Evolutionary conservation across 208 protist genomes (phyloP).

Genomic region (Trypanosoma avium): DNA sequence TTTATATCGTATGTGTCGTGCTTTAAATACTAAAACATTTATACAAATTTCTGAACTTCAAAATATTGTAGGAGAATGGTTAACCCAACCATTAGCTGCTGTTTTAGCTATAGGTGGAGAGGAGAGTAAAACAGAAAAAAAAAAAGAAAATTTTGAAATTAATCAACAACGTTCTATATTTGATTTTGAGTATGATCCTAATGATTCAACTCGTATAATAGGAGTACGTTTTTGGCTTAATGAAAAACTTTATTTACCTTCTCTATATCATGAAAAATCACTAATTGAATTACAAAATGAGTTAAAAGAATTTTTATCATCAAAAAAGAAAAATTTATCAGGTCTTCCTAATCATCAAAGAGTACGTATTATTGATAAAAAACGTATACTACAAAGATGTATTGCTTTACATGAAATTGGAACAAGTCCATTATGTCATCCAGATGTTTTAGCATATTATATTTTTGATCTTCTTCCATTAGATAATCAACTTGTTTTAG

Average conservation of each 20-base stretch:
- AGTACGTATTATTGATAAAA: constrained; percentile 10
- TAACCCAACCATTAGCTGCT: constrained; percentile 25
- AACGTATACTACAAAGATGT: constrained; percentile 23
- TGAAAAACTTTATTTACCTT: constrained; percentile 23
- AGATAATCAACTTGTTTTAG: constrained; percentile 24
- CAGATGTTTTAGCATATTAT: constrained; percentile 41
- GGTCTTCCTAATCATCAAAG: constrained; percentile 23
- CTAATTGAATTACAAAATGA: constrained; percentile 15
- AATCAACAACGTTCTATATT: constrained; percentile 7
- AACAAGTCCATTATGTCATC: constrained; percentile 23
- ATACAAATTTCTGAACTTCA: constrained; percentile 21
- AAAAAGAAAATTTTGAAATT: neutral
- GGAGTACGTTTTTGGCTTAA: constrained; percentile 41
- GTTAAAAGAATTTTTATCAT: constrained; percentile 4
- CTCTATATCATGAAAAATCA: constrained; percentile 18
- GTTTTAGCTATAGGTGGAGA: constrained; percentile 23
- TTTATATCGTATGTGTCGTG: constrained; percentile 28
- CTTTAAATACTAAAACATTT: constrained; percentile 21
- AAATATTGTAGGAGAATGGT: constrained; percentile 12
- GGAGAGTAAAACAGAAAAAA: neutral
- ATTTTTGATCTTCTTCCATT: constrained; percentile 36
- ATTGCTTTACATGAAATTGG: constrained; percentile 32
- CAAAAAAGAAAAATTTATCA: neutral
- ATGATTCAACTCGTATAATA: constrained; percentile 13
- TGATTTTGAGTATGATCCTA: constrained; percentile 26